Conservation (phyloP, 345 rosid species). For the Lepidium sativum region DNA sequence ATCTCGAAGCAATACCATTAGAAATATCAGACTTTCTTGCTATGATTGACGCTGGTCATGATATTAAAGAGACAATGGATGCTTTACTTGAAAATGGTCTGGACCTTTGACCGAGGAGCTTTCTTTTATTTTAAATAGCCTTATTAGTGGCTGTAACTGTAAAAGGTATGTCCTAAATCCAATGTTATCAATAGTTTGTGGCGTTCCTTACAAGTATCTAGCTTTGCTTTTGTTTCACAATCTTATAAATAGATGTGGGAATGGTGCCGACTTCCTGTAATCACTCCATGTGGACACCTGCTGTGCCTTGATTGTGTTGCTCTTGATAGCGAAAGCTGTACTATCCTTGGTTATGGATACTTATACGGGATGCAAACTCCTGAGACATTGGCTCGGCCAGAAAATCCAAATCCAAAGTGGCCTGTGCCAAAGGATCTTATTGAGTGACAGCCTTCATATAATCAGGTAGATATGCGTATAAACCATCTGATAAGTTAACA, state of each 20-base stretch:
- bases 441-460: slow-evolving; percentile 92
- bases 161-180: slow-evolving; percentile 44
- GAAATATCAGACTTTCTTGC: slow-evolving; percentile 85
- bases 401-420: slow-evolving; percentile 96
- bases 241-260: slow-evolving; percentile 63
- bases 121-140: slow-evolving; percentile 54
- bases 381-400: slow-evolving; percentile 65
- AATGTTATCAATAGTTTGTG: slow-evolving; percentile 2
- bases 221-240: not conserved
- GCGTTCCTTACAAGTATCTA: not conserved
- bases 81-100: slow-evolving; percentile 50
- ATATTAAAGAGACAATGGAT: slow-evolving; percentile 97
- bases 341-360: slow-evolving; percentile 60
- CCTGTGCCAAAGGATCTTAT: slow-evolving; percentile 97
- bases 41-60: slow-evolving; percentile 79
- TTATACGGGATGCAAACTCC: slow-evolving; percentile 89
- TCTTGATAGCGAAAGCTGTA: slow-evolving; percentile 65
- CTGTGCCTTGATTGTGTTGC: slow-evolving; percentile 85
- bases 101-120: slow-evolving; percentile 58
- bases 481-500: not conserved
- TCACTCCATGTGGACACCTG: slow-evolving; percentile 92
- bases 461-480: slow-evolving; percentile 48
- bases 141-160: slow-evolving; percentile 80
- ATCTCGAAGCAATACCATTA: slow-evolving; percentile 56
- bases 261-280: slow-evolving; percentile 94